Evolutionary conservation across 495 filamentous ascomycete species (phyloP).

Genomic region (Xylaria flabelliformis): DNA sequence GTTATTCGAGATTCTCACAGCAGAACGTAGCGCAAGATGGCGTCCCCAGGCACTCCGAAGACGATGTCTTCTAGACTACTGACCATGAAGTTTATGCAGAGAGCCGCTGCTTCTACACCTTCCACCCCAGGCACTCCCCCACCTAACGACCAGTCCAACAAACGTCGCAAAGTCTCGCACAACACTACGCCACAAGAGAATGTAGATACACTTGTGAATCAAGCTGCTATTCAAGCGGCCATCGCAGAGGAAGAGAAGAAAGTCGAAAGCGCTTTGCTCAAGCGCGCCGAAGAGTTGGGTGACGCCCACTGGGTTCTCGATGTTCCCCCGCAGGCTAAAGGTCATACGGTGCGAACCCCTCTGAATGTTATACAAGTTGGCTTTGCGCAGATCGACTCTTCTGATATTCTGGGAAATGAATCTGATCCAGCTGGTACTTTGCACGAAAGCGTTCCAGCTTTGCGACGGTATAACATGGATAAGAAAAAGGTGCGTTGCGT

Average conservation of each 20-base stretch:
- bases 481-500: slow-evolving; percentile 41
- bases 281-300: slow-evolving; percentile 73
- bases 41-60: slow-evolving; percentile 59
- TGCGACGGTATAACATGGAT: slow-evolving; percentile 53
- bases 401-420: slow-evolving; percentile 38
- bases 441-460: slow-evolving; percentile 30
- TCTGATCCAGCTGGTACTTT: slow-evolving; percentile 39
- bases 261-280: slow-evolving; percentile 71
- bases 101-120: slow-evolving; percentile 68
- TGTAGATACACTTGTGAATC: slow-evolving; percentile 48
- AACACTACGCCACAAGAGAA: slow-evolving; percentile 28
- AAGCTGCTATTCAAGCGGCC: slow-evolving; percentile 67
- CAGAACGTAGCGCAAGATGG: slow-evolving; percentile 38
- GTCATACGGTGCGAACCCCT: slow-evolving; percentile 35
- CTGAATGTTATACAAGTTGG: slow-evolving; percentile 56
- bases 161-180: slow-evolving; percentile 58
- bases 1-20: background rate
- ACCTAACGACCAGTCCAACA: slow-evolving; percentile 53
- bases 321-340: slow-evolving; percentile 30
- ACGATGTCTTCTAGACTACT: slow-evolving; percentile 87
- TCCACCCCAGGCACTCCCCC: slow-evolving; percentile 50
- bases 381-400: slow-evolving; percentile 55
- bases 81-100: slow-evolving; percentile 99
- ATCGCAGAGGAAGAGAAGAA: slow-evolving; percentile 77
- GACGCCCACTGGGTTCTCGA: slow-evolving; percentile 90